Conservation (phyloP, 2,329 filamentous ascomycete genomes). For the Trichoderma polysporum region DNA sequence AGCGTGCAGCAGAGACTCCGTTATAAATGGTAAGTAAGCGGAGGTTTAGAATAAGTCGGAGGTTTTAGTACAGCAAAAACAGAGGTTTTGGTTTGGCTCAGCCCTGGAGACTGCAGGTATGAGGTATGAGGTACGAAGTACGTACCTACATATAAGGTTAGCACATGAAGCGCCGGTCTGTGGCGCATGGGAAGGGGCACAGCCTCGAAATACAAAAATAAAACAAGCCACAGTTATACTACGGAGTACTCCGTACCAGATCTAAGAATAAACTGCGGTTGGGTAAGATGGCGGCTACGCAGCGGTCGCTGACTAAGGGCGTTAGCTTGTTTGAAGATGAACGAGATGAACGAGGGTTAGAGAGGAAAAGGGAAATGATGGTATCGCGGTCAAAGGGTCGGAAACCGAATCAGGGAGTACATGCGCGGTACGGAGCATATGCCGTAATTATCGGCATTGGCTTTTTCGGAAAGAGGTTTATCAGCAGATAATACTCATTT, state of each 20-base stretch:
- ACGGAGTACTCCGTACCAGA: too few species aligned
- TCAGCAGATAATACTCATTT: not conserved
- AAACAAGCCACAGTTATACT: not conserved
- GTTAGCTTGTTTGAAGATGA: not conserved
- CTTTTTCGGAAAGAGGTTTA: too few species aligned
- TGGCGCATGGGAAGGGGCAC: not conserved
- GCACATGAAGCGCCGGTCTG: not conserved
- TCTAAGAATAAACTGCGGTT: constrained; percentile 14
- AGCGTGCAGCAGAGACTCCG: not conserved
- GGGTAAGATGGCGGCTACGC: not conserved
- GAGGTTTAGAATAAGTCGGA: not conserved
- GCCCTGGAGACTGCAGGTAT: not conserved
- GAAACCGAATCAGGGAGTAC: too few species aligned
- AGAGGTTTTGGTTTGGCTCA: not conserved
- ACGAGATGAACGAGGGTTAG: not conserved
- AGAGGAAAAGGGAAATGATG: too few species aligned
- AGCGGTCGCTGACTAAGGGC: not conserved
- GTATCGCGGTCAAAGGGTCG: too few species aligned
- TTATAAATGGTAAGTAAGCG: not conserved
- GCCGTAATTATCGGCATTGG: too few species aligned
- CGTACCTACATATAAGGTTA: not conserved
- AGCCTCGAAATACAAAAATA: not conserved
- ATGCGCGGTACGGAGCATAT: too few species aligned
- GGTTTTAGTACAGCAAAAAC: too few species aligned
- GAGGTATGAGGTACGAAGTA: too few species aligned